Percentiles rank a stretch among this genome's conserved stretches.
These are phyloP conservation scores for Ophiocordyceps australis DNA, from an alignment of 2,329 filamentous ascomycete genomes.

Conservation along the genomic window DNA sequence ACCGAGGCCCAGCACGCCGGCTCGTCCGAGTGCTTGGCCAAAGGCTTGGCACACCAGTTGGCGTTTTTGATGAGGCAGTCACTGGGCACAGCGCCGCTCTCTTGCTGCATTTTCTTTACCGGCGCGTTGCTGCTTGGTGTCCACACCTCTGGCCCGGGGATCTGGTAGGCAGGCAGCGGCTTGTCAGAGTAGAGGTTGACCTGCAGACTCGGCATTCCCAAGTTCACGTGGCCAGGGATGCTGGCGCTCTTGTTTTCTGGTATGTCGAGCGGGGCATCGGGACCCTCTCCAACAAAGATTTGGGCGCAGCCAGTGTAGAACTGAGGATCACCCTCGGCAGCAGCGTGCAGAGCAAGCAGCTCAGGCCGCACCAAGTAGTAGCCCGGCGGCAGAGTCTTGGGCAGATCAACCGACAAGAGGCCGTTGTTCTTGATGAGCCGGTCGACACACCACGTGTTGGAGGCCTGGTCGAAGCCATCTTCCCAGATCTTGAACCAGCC, in stretches of 20 bases:
- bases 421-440: conserved; percentile 47
- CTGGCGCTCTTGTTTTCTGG: conserved; percentile 18
- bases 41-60: conserved; percentile 53
- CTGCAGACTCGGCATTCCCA: conserved; percentile 32
- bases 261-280: conserved; percentile 21
- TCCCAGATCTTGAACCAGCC: conserved; percentile 72
- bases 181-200: conserved; percentile 49
- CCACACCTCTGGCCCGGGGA: conserved; percentile 34
- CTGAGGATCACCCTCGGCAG: conserved; percentile 41
- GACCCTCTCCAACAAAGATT: conserved; percentile 36
- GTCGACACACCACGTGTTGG: conserved; percentile 50
- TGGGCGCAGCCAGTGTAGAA: conserved; percentile 60
- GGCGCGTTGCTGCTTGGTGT: conserved; percentile 12
- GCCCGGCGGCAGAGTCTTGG: conserved; percentile 40
- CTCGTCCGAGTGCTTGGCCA: conserved; percentile 35
- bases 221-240: conserved; percentile 48
- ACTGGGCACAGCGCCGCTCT: conserved; percentile 31
- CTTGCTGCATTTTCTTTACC: conserved; percentile 4
- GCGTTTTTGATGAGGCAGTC: conserved; percentile 46
- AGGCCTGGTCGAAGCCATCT: conserved; percentile 39
- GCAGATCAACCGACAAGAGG: conserved; percentile 42
- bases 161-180: conserved; percentile 27
- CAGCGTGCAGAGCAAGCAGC: conserved; percentile 49
- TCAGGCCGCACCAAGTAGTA: conserved; percentile 58
- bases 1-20: conserved; percentile 40